Conservation (phyloP, 2,329 filamentous ascomycete species). For the Knufia fluminis region DNA sequence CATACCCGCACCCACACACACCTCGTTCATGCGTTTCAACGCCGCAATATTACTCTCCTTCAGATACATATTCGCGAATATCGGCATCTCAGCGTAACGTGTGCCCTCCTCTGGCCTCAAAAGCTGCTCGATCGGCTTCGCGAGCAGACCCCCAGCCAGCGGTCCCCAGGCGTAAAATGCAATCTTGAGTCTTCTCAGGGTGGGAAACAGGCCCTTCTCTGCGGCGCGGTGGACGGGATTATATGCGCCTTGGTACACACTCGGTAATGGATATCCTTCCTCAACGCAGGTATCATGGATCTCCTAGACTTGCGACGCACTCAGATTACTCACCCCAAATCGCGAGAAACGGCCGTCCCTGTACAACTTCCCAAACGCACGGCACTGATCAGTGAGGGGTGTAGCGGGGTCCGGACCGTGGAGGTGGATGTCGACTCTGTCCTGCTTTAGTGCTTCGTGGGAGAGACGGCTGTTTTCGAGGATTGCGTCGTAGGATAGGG, state of each 20-base stretch:
- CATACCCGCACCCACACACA: slow-evolving; percentile 17
- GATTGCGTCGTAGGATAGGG: slow-evolving; percentile 9
- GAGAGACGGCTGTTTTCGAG: slow-evolving; percentile 7
- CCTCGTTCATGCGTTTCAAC: slow-evolving; percentile 25
- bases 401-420: slow-evolving; percentile 30
- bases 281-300: slow-evolving; percentile 29
- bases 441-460: slow-evolving; percentile 9
- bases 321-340: slow-evolving; percentile 32
- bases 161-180: slow-evolving; percentile 23
- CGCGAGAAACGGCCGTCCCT: slow-evolving; percentile 24
- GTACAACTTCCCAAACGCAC: slow-evolving; percentile 27
- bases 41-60: slow-evolving; percentile 26
- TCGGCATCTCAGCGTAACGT: slow-evolving; percentile 24
- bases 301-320: slow-evolving; percentile 24
- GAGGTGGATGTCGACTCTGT: slow-evolving; percentile 28
- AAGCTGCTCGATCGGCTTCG: slow-evolving; percentile 23
- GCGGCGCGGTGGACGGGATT: slow-evolving; percentile 28
- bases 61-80: slow-evolving; percentile 21
- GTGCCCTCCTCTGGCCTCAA: slow-evolving; percentile 23
- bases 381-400: slow-evolving; percentile 29
- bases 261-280: slow-evolving; percentile 28
- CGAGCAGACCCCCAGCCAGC: slow-evolving; percentile 29
- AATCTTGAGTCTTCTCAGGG: slow-evolving; percentile 27
- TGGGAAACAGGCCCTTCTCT: slow-evolving; percentile 29
- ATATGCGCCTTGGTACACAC: slow-evolving; percentile 33